Conservation (phyloP, 2,329 filamentous ascomycete species). For the Plenodomus tracheiphilus region DNA sequence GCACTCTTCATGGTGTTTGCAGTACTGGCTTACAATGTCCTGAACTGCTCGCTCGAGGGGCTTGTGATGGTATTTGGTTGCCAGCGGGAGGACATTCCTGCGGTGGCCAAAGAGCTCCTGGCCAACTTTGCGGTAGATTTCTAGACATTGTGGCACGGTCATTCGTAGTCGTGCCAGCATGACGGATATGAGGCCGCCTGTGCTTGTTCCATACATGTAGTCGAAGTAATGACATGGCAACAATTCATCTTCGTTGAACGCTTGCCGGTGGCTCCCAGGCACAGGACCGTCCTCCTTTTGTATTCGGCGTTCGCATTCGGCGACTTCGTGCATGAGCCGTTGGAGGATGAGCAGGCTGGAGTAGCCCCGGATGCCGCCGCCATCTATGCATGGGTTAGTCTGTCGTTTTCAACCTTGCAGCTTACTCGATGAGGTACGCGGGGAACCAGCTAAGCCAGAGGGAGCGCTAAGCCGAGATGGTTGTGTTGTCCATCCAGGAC, state of each 20-base stretch:
- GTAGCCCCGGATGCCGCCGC: constrained; percentile 57
- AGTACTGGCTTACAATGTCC: constrained; percentile 50
- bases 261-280: constrained; percentile 22
- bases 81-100: constrained; percentile 49
- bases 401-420: background rate
- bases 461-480: background rate
- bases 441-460: too few species aligned
- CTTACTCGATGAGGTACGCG: too few species aligned
- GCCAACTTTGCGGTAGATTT: constrained; percentile 52
- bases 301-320: constrained; percentile 48
- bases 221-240: constrained; percentile 58
- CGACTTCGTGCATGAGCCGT: constrained; percentile 54
- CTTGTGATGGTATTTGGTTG: constrained; percentile 55
- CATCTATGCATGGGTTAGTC: constrained; percentile 42
- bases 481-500: background rate
- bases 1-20: constrained; percentile 48
- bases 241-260: constrained; percentile 48
- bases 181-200: constrained; percentile 56
- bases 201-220: constrained; percentile 58
- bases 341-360: constrained; percentile 55
- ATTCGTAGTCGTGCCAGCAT: constrained; percentile 55
- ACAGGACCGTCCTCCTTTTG: constrained; percentile 49
- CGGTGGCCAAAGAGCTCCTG: constrained; percentile 53
- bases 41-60: constrained; percentile 53
- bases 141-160: constrained; percentile 53